phyloP scores from a whole-genome alignment of 192 early-diverging fungal genomes.

The Podila horticola region DNA sequence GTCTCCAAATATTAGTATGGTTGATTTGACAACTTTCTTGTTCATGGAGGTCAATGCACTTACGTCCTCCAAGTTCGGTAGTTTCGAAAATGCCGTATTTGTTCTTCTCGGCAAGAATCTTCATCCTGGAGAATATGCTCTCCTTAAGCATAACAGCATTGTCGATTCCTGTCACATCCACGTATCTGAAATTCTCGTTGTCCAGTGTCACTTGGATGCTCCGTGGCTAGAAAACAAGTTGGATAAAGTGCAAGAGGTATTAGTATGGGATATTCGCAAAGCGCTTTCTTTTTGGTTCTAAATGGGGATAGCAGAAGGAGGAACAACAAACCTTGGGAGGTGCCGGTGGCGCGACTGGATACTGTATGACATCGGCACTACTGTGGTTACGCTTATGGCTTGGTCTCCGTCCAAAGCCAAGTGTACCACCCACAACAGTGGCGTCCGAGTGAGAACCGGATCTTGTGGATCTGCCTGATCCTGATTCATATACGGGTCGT shows the following conservation, averaged over 20 bases:
- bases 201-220: conserved; percentile 50
- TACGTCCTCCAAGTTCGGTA: conserved; percentile 46
- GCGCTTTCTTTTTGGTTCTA: no score
- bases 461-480: neutral
- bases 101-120: conserved; percentile 49
- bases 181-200: conserved; percentile 46
- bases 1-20: neutral
- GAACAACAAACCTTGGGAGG: conserved; percentile 15
- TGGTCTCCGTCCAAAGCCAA: conserved; percentile 31
- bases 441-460: conserved; percentile 26
- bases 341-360: conserved; percentile 11
- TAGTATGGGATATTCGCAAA: neutral
- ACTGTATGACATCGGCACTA: conserved; percentile 48
- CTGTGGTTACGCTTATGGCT: conserved; percentile 50
- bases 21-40: no score
- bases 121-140: conserved; percentile 50
- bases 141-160: conserved; percentile 48
- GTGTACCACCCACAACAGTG: conserved; percentile 42
- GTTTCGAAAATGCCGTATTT: conserved; percentile 51
- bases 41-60: neutral
- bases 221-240: conserved; percentile 17
- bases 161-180: conserved; percentile 42
- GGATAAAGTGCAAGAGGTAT: neutral
- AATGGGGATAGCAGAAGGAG: neutral
- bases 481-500: conserved; percentile 14